phyloP scores from a whole-genome alignment of 768 basidiomycete species.

The Lactarius deliciosus region DNA sequence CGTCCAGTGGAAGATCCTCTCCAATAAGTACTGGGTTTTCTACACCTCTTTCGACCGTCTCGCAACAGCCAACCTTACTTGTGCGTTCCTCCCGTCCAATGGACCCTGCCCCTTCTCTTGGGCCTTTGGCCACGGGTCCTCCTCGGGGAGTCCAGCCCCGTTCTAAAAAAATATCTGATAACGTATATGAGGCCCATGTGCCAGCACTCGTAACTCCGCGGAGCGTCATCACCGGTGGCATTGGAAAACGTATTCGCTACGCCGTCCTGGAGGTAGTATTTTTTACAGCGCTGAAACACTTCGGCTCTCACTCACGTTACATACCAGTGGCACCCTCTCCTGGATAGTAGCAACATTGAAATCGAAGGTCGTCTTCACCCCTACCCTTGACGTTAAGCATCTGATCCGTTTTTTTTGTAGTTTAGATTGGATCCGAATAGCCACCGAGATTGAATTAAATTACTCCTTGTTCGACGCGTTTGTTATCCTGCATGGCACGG shows the following conservation, averaged over 20 bases:
- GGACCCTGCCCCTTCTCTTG: slow-evolving; percentile 44
- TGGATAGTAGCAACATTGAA: slow-evolving; percentile 89
- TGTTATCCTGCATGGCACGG: slow-evolving; percentile 86
- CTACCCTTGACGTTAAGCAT: slow-evolving; percentile 1
- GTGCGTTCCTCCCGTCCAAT: slow-evolving; percentile 75
- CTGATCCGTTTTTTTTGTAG: slow-evolving; percentile 18
- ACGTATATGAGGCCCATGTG: slow-evolving; percentile 69
- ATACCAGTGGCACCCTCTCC: slow-evolving; percentile 80
- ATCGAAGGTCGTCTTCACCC: slow-evolving; percentile 54
- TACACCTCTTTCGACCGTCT: slow-evolving; percentile 31
- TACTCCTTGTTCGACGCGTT: slow-evolving; percentile 87
- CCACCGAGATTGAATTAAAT: slow-evolving; percentile 91
- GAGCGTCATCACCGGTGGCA: slow-evolving; percentile 58
- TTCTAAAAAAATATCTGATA: slow-evolving; percentile 53
- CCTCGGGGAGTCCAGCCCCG: slow-evolving; percentile 34
- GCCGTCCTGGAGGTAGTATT: slow-evolving; percentile 80
- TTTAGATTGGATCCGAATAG: slow-evolving; percentile 86
- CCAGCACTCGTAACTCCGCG: slow-evolving; percentile 81
- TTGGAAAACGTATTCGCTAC: slow-evolving; percentile 74
- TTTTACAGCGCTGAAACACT: slow-evolving; percentile 11
- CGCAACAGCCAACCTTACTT: slow-evolving; percentile 42
- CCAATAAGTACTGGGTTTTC: slow-evolving; percentile 28
- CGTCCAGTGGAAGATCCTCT: slow-evolving; percentile 55
- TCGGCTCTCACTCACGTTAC: slow-evolving; percentile 21
- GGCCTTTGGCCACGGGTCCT: slow-evolving; percentile 31